Evolutionary conservation across 1,284 basidiomycete genomes (phyloP).

Genomic region (Apiotrichum akiyoshidainum): DNA sequence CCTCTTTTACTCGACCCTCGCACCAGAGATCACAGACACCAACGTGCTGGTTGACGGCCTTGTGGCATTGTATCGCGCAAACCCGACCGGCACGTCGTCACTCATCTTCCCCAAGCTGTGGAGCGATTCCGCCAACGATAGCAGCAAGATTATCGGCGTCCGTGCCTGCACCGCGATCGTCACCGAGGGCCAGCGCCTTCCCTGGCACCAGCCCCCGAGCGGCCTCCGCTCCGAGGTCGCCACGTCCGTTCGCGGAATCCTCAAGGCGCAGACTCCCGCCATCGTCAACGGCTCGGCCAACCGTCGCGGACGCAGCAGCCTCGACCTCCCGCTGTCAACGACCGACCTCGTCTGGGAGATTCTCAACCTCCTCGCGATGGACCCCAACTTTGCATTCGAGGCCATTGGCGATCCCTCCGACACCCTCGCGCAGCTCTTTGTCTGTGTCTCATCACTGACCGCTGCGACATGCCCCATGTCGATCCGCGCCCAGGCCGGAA

Average conservation of each 20-base stretch:
- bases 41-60: constrained; percentile 72
- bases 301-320: constrained; percentile 15
- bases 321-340: constrained; percentile 21
- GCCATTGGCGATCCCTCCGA: constrained; percentile 21
- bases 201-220: constrained; percentile 30
- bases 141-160: constrained; percentile 72
- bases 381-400: constrained; percentile 33
- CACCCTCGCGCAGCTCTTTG: constrained; percentile 23
- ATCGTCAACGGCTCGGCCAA: constrained; percentile 9
- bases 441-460: constrained; percentile 26
- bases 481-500: constrained; percentile 27
- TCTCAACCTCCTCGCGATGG: constrained; percentile 30
- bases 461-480: constrained; percentile 28
- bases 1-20: constrained; percentile 34
- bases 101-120: constrained; percentile 66
- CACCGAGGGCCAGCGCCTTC: constrained; percentile 39
- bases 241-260: constrained; percentile 25
- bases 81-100: constrained; percentile 62
- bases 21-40: constrained; percentile 64
- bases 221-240: constrained; percentile 27
- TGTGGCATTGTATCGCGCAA: constrained; percentile 66
- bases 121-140: constrained; percentile 70
- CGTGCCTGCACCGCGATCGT: constrained; percentile 62
- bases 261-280: constrained; percentile 25
- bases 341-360: constrained; percentile 32